Evolutionary conservation across 768 basidiomycete species (phyloP), one percentile per base, ranked within the genome.

Genomic region (Rhodosporidiobolus odoratus): DNA sequence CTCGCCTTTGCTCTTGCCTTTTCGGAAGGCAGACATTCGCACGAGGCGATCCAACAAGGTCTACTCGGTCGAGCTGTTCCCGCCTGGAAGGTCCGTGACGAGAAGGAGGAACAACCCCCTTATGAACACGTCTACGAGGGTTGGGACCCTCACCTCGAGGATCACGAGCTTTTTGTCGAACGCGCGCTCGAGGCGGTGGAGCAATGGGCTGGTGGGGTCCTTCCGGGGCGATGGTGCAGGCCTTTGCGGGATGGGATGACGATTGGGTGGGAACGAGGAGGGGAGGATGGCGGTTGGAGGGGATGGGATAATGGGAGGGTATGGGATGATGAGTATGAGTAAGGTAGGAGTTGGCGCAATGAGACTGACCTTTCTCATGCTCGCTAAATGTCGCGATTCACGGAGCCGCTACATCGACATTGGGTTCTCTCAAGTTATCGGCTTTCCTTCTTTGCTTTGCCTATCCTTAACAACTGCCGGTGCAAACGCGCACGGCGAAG

Each of bases 241-340:
- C 71, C 71, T 1, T 37, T 30, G 19, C 6, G 15, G 16, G 71
- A 72, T 32, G 71, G 71, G 21, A 56, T 72, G 63, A 62, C 54
- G 10, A 35, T 72, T 30, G 56, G 35, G 30, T 72, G 71, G 62
- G 41, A 45, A 6, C 27, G 34, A 34, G 34, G 32, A 17, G 25
- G 19, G 43, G 53, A 15, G 30, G 52, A 47, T 7, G 40, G 32
- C 21, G 58, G 58, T 16, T 30, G 5, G 57, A 54, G 25, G 37
- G 30, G 38, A 4, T 19, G 48, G 45, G 9, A 23, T 3, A 34
- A 25, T 2, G 50, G 45, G 56, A 57, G 69, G 41, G 56, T 71
- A 7, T 71, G 69, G 69, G 69, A 71, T 47, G 54, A 66, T 21
- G 65, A 66, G 61, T 71, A 71, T 23, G 34, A 57, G 16, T 12